Base-by-base conservation (phyloP, 257 asterid genomes). In the Gentiana dahurica region DNA sequence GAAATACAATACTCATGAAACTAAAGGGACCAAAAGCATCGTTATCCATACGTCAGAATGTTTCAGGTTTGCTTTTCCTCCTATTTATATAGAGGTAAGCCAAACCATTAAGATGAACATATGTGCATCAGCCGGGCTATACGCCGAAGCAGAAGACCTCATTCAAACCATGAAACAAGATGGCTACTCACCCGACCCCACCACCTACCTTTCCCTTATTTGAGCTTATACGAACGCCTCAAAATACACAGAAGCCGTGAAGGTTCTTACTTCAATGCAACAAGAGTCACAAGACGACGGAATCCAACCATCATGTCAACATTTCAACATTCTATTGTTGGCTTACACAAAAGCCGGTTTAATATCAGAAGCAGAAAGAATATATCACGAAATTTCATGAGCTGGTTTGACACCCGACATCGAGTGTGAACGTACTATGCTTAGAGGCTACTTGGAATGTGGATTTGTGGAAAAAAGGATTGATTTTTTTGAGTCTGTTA, bases 401-500 rank as follows among this genome's bases (percentile, higher is more conserved):
- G 61, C 74, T 33, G 88, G 81, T 34, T 59, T 75, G 61, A 62
- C 63, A 46, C 93, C 89, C 36, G 81, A 86, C 57, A 59, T 68
- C 0, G 87, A 76, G 70, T 78, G 82, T 62, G 72, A 73, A 55
- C 70, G 77, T 37, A 54, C 56, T 37, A 78, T 89, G 86, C 89
- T 89, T 46, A 72, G 95, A 77, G 82, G 93, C 64, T 89, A 73
- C 80, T 37, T 80, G 69, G 83, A 80, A 65, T 72, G 59, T 45
- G 89, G 95, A 73, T 69, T 62, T 12, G 84, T 75, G 55, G 82
- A 74, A 68, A 75, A 72, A 64, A 96, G 96, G 49, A 77, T 86
- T 61, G 36, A 58, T 59, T 86, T 89, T 70, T 83, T 73, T 37
- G 24, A 24, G 24, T 24, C 24, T 24, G 24, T 24, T 24, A 24